These are phyloP conservation scores for Rhizopogon roseolus DNA, from an alignment of 768 basidiomycete genomes.

Conservation along the genomic window DNA sequence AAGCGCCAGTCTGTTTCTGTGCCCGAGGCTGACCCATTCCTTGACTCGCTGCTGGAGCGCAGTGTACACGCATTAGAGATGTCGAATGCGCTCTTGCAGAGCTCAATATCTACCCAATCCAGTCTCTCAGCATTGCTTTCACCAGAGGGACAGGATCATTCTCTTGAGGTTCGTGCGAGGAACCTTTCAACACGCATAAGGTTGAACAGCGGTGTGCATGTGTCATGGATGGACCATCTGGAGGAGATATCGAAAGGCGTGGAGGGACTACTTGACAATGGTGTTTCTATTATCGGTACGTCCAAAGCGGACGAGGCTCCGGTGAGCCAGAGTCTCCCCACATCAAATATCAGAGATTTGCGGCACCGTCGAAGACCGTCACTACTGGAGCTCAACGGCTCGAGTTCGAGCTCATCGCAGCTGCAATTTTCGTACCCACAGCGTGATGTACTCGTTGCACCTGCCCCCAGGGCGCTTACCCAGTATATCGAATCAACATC, in stretches of 20 bases:
- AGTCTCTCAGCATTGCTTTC: constrained; percentile 46
- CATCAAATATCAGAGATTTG: constrained; percentile 25
- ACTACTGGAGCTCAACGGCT: constrained; percentile 30
- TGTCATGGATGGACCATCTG: constrained; percentile 64
- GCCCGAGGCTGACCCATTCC: constrained; percentile 42
- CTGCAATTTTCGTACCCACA: constrained; percentile 49
- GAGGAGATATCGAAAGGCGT: constrained; percentile 61
- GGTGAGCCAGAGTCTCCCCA: constrained; percentile 45
- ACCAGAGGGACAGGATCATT: constrained; percentile 41
- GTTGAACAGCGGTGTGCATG: constrained; percentile 38
- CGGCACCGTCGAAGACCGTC: constrained; percentile 43
- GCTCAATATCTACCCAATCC: constrained; percentile 68
- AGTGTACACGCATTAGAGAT: constrained; percentile 84
- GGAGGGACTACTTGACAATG: constrained; percentile 47
- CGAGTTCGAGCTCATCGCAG: constrained; percentile 29
- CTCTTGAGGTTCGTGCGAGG: constrained; percentile 43
- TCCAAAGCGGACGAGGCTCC: constrained; percentile 13
- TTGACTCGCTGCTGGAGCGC: constrained; percentile 76
- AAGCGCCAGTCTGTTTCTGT: constrained; percentile 21
- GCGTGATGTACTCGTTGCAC: constrained; percentile 54
- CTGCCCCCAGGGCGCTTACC: constrained; percentile 71
- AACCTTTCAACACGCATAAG: constrained; percentile 49
- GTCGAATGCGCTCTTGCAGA: constrained; percentile 75
- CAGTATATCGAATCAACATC: constrained; percentile 61
- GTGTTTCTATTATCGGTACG: background rate